These are phyloP conservation scores for Leccinum incarnatum DNA, from an alignment of 768 basidiomycete genomes.

Conservation along the genomic window DNA sequence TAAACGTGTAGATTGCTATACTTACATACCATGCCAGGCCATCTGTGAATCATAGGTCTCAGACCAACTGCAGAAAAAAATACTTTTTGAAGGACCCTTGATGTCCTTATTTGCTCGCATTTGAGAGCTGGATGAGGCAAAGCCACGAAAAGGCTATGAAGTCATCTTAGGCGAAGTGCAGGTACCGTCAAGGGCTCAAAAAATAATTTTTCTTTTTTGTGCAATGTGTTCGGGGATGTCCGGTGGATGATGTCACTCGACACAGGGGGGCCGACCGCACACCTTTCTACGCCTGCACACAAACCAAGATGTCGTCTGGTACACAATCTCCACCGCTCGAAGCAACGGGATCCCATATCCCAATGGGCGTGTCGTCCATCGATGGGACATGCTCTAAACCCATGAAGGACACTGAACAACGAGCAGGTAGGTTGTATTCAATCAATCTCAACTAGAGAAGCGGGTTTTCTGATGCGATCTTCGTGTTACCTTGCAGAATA, in stretches of 20 bases:
- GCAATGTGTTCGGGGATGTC: slow-evolving; percentile 20
- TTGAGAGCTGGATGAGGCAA: neutral
- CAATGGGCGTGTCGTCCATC: slow-evolving; percentile 50
- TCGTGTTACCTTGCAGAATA: slow-evolving; percentile 16
- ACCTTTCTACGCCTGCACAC: neutral
- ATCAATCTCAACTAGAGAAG: neutral
- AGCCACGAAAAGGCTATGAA: too few relatives aligned
- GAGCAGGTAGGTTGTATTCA: slow-evolving; percentile 37
- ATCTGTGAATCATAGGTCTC: neutral
- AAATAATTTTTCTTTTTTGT: slow-evolving; percentile 9
- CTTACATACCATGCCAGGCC: too few relatives aligned
- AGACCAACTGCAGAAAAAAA: too few relatives aligned
- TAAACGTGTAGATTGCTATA: neutral
- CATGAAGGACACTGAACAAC: slow-evolving; percentile 43
- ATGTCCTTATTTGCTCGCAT: neutral
- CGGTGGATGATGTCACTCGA: slow-evolving; percentile 28
- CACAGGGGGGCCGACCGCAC: neutral
- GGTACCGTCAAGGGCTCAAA: too few relatives aligned
- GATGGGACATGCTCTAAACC: slow-evolving; percentile 34
- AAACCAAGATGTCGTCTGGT: slow-evolving; percentile 30
- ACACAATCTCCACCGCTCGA: slow-evolving; percentile 58
- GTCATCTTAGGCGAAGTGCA: too few relatives aligned
- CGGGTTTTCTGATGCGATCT: neutral
- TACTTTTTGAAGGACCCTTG: too few relatives aligned
- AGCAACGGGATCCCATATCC: slow-evolving; percentile 43